Conservation (phyloP, 495 filamentous ascomycete genomes). For the Xylaria palmicola region DNA sequence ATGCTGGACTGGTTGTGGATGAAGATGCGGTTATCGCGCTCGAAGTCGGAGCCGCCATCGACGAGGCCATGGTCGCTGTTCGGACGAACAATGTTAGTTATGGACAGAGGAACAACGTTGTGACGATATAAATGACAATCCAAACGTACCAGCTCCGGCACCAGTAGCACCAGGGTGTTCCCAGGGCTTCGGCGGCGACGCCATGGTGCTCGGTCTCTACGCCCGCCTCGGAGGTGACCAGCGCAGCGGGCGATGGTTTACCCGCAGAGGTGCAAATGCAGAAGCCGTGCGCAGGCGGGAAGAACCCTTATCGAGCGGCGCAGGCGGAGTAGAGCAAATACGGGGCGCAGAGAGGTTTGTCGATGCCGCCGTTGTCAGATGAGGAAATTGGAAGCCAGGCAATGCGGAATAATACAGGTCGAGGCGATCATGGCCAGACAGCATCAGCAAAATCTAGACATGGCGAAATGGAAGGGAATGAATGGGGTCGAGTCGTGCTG, state of each 20-base stretch:
- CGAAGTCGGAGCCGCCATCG: constrained; percentile 41
- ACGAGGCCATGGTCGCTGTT: constrained; percentile 41
- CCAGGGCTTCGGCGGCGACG: constrained; percentile 95
- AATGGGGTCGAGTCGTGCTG: not conserved
- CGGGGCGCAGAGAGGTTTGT: no score
- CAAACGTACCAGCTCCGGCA: constrained; percentile 52
- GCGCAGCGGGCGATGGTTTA: constrained; percentile 17
- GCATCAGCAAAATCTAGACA: constrained; percentile 21
- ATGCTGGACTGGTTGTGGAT: constrained; percentile 41
- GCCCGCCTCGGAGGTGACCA: constrained; percentile 10
- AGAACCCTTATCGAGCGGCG: not conserved
- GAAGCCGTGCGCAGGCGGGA: not conserved
- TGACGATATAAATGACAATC: no score
- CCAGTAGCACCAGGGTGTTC: constrained; percentile 69
- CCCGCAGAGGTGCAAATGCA: not conserved
- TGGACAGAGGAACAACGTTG: not conserved
- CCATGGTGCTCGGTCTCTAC: constrained; percentile 34
- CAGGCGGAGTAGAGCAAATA: not conserved
- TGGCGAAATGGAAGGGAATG: constrained; percentile 7
- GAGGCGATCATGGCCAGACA: constrained; percentile 3
- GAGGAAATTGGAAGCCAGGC: not conserved
- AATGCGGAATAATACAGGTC: not conserved
- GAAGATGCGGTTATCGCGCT: constrained; percentile 46
- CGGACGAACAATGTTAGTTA: constrained; percentile 23
- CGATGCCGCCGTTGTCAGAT: not conserved